Conservation (phyloP, 805 yeast genomes). For the Saccharomycopsis fibuligera region DNA sequence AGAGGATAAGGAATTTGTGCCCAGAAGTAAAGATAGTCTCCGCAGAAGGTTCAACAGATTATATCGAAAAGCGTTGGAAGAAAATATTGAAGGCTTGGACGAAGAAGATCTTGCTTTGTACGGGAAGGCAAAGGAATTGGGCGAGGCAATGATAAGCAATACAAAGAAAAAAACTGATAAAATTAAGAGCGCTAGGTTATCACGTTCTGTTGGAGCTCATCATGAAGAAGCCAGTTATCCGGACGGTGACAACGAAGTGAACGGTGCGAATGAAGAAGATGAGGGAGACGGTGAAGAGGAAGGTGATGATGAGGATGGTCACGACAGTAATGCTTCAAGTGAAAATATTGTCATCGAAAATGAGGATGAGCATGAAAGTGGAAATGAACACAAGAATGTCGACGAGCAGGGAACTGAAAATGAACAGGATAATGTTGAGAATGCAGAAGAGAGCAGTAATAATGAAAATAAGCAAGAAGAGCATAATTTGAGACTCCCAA, state of each 20-base stretch:
- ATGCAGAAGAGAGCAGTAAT: background rate
- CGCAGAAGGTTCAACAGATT: slow-evolving; percentile 16
- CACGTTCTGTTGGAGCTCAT: background rate
- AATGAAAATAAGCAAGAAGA: background rate
- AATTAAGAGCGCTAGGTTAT: background rate
- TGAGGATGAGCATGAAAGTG: background rate
- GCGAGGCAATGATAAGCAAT: slow-evolving; percentile 6
- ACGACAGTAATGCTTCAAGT: background rate
- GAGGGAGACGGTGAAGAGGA: background rate
- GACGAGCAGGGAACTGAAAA: no score
- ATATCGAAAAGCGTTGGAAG: slow-evolving; percentile 15
- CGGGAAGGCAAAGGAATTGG: slow-evolving; percentile 6
- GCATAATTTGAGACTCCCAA: no score
- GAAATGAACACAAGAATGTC: background rate
- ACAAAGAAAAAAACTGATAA: background rate
- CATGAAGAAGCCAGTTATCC: background rate
- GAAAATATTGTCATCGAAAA: background rate
- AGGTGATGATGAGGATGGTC: background rate
- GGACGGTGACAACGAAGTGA: background rate
- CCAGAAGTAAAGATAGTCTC: slow-evolving; percentile 15
- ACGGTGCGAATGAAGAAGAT: background rate
- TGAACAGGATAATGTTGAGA: background rate
- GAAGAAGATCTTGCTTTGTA: slow-evolving; percentile 11
- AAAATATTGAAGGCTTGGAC: background rate
- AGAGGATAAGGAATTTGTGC: background rate